Conservation (phyloP, 352 stramenopile genomes). For the Phytophthora megakarya region DNA sequence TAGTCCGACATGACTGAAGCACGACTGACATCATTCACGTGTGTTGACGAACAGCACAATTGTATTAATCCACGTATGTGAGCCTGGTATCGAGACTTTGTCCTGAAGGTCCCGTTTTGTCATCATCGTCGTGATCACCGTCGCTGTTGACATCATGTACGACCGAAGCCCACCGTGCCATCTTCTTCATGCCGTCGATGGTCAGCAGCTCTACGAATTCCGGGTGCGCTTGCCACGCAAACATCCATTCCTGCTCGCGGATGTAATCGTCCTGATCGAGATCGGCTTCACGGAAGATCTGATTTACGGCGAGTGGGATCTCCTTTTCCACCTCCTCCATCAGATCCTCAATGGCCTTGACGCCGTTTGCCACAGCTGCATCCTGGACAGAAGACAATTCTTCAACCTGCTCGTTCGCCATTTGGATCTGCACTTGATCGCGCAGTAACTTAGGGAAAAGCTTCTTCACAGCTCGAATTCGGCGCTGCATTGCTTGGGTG, state of each 20-base stretch:
- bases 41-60: slow-evolving; percentile 15
- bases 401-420: slow-evolving; percentile 48
- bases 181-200: slow-evolving; percentile 87
- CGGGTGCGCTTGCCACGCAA: slow-evolving; percentile 75
- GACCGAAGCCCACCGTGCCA: slow-evolving; percentile 77
- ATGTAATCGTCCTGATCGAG: slow-evolving; percentile 84
- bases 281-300: slow-evolving; percentile 81
- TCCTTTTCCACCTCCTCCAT: slow-evolving; percentile 84
- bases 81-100: slow-evolving; percentile 58
- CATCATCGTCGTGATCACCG: slow-evolving; percentile 32
- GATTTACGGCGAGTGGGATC: slow-evolving; percentile 82
- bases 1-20: no score
- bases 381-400: slow-evolving; percentile 46
- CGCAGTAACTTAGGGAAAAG: slow-evolving; percentile 77
- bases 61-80: slow-evolving; percentile 61
- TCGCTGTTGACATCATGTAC: slow-evolving; percentile 42
- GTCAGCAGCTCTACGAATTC: slow-evolving; percentile 87
- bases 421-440: slow-evolving; percentile 75
- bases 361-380: slow-evolving; percentile 55
- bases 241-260: slow-evolving; percentile 81
- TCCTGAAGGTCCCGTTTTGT: slow-evolving; percentile 24
- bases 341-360: slow-evolving; percentile 64
- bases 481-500: slow-evolving; percentile 65
- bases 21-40: background rate
- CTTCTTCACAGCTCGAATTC: slow-evolving; percentile 72